Percentiles rank a stretch among this genome's conserved stretches.
Evolutionary conservation across 352 stramenopile species (phyloP).

Genomic region (Peronospora destructor): DNA sequence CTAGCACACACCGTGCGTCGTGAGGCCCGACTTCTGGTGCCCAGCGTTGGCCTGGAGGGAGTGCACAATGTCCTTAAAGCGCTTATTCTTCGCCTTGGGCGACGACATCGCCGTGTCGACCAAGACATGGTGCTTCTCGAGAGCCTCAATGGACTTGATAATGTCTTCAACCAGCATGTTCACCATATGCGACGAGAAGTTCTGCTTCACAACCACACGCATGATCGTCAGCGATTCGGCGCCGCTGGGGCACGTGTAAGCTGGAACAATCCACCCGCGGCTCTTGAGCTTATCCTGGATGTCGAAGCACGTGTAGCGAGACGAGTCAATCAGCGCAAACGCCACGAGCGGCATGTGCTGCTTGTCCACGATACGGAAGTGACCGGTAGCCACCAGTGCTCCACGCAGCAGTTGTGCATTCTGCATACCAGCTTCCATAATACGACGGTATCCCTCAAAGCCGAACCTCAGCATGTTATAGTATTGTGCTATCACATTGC

Average conservation of each 20-base stretch:
- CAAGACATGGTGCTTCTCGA: conserved; percentile 73
- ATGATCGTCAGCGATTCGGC: conserved; percentile 85
- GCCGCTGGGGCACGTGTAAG: conserved; percentile 82
- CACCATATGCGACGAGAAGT: conserved; percentile 83
- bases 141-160: conserved; percentile 69
- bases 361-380: conserved; percentile 88
- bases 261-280: conserved; percentile 85
- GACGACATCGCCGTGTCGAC: conserved; percentile 73
- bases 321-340: conserved; percentile 77
- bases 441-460: conserved; percentile 81
- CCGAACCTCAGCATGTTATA: conserved; percentile 92
- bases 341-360: conserved; percentile 88
- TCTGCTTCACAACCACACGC: conserved; percentile 88
- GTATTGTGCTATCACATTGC: conserved; percentile 87
- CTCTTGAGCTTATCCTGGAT: conserved; percentile 86
- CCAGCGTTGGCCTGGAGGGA: conserved; percentile 57
- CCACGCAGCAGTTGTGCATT: conserved; percentile 76
- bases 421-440: conserved; percentile 88
- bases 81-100: conserved; percentile 63
- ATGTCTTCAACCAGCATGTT: conserved; percentile 87
- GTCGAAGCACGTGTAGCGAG: conserved; percentile 83
- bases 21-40: conserved; percentile 67
- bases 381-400: conserved; percentile 64
- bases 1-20: conserved; percentile 81
- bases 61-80: conserved; percentile 65